Evolutionary conservation across 208 protist genomes (phyloP), one percentile per base, ranked within the genome.

Genomic region (Angomonas deanei): DNA sequence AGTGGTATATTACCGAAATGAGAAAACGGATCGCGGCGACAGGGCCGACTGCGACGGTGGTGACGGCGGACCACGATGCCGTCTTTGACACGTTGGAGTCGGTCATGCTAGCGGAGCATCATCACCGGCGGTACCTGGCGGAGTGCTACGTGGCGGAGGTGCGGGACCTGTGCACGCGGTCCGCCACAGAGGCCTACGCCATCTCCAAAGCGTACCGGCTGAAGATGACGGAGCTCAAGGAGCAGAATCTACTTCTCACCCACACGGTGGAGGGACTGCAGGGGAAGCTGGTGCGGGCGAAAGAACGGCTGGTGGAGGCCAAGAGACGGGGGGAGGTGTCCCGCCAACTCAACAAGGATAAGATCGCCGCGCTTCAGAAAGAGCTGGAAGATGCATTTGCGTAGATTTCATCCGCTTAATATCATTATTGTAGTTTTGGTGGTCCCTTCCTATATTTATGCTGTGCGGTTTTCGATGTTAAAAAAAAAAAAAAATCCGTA

Each of bases 231-330:
- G 47, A 36, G 32, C 61, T 81, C 53, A 60, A 49, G 28, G 71
- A 78, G 47, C 72, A 68, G 19, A 64, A 78, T 23, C 13, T 74
- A 15, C 64, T 78, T 2, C 75, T 67, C 21, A 72, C 48, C 0
- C 67, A 84, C 36, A 36, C 33, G 5, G 72, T 66, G 48, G 52
- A 61, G 32, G 68, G 55, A n/a, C 60, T 72, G 23, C 53, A 69
- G 46, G 30, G 28, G 4, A 61, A 63, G 34, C 19, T 55, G 10
- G 49, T 30, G 3, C 30, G 19, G 10, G 48, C 59, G 30, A 34
- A 34, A 8, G 17, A 70, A 48, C 57, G 27, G 4, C 34, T 58
- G 30, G 50, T 57, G 6, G n/a, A 55, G 33, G 65, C 42, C 3
- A 49, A 23, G 67, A 21, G 33, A 27, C 46, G 60, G 19, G 24